These are phyloP conservation scores for Acacia crassicarpa DNA, from an alignment of 306 rosid genomes.

Conservation along the genomic window DNA sequence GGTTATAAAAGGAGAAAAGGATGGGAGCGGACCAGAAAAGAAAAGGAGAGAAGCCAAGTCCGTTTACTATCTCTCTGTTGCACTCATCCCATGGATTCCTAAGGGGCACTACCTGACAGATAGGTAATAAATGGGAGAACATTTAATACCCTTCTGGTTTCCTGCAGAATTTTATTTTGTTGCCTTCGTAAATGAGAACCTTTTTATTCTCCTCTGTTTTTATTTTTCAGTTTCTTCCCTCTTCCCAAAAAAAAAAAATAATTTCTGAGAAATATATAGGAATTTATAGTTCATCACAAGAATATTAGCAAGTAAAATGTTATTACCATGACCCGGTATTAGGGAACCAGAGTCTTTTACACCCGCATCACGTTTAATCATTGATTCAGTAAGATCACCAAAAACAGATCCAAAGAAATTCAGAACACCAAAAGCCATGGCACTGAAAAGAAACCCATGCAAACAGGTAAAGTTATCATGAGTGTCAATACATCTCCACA, in stretches of 20 bases:
- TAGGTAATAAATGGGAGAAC: neutral
- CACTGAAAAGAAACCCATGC: constrained; percentile 46
- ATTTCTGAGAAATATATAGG: neutral
- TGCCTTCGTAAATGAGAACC: constrained; percentile 13
- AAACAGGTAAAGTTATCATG: constrained; percentile 9
- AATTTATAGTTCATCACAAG: constrained; percentile 22
- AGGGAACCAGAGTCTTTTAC: constrained; percentile 97
- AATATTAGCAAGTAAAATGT: constrained; percentile 25
- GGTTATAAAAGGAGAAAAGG: no score
- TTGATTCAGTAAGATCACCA: constrained; percentile 97
- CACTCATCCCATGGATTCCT: neutral
- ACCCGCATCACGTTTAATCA: constrained; percentile 98
- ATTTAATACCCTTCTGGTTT: neutral
- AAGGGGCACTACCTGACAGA: neutral
- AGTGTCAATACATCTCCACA: constrained; percentile 4
- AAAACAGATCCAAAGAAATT: constrained; percentile 82
- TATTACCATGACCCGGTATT: constrained; percentile 96
- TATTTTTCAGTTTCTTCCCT: constrained; percentile 12
- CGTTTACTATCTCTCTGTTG: neutral
- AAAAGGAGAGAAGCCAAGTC: no score
- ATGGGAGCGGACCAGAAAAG: no score
- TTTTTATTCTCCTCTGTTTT: constrained; percentile 16
- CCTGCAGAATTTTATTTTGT: neutral
- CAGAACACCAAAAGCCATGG: constrained; percentile 78
- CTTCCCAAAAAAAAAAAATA: neutral